phyloP scores from a whole-genome alignment of 2,329 filamentous ascomycete genomes.

The Talaromyces marneffei region DNA sequence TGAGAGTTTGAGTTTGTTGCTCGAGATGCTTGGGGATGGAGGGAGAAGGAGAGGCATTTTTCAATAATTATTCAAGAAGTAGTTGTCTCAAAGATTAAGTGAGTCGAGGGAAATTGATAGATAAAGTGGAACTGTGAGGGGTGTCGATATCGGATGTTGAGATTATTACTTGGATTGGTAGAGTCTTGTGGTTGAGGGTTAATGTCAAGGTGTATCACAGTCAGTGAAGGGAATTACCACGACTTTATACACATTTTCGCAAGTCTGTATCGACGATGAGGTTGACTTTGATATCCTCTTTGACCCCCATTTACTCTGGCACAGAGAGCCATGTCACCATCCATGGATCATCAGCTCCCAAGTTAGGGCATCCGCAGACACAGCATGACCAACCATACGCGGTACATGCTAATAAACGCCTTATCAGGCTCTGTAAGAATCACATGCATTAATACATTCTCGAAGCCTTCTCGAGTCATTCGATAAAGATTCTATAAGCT shows the following conservation, averaged over 20 bases:
- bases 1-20: slow-evolving; percentile 8
- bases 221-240: not conserved
- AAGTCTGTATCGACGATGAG: not conserved
- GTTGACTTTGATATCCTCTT: not conserved
- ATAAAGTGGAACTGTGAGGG: not conserved
- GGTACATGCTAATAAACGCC: not conserved
- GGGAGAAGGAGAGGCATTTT: not conserved
- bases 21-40: not conserved
- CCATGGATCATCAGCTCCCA: not conserved
- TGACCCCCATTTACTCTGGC: not conserved
- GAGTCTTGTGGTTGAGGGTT: not conserved
- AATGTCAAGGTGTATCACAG: not conserved
- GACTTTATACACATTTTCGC: not conserved
- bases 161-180: not conserved
- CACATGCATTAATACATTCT: not conserved
- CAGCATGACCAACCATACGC: not conserved
- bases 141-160: not conserved
- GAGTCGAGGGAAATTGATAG: too few relatives aligned
- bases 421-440: not conserved
- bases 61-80: too few relatives aligned
- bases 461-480: not conserved
- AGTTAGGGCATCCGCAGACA: not conserved
- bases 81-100: too few relatives aligned
- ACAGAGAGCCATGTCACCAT: not conserved
- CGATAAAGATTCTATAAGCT: not conserved